Evolutionary conservation across 768 basidiomycete genomes (phyloP), one percentile per base, ranked within the genome.

Genomic region (Termitomyces sp.): DNA sequence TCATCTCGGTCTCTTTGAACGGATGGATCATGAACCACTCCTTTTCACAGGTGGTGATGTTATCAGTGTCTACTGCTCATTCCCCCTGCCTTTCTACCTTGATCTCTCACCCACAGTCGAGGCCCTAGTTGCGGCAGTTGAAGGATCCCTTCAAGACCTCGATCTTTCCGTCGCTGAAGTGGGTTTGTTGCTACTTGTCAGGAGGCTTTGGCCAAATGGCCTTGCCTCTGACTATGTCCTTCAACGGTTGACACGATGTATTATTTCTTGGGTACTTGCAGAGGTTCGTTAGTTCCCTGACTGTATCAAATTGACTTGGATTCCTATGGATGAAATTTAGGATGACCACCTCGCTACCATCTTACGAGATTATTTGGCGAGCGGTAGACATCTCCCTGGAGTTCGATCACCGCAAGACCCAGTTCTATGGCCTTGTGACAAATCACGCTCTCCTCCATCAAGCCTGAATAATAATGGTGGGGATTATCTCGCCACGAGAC

Each of bases 51-150:
- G 68, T n/a, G 61, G 71, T 17, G 41, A 60, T 14, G 64, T 67
- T 30, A 68, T 72, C 40, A 70, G 72, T 21, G 60, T 73, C 32
- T 67, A 72, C 51, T 88, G 84, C 62, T 71, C 70, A 9, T 91
- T 91, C 61, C 85, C 84, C 1, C 68, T 92, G 19, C 89, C 91
- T 1, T 68, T 88, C 10, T 81, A 85, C 0, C 76, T 91, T 41
- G 91, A 93, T 60, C 70, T 85, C 12, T 87, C 89, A 1, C 76
- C 77, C 17, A 83, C 85, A 45, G 88, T 93, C 7, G 90, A 92
- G 63, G 81, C 78, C 0, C 73, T 94, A 28, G 81, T 91, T 19
- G 77, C 83, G 7, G 78, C 86, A 5, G 81, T 91, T 27, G 90
- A 91, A 66, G 79, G 81, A 5, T 87, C 84, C 61, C 72, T 94